Percentiles rank a stretch among this genome's conserved stretches.
These are phyloP conservation scores for Eucalyptus albens DNA, from an alignment of 345 rosid species.

Conservation along the genomic window DNA sequence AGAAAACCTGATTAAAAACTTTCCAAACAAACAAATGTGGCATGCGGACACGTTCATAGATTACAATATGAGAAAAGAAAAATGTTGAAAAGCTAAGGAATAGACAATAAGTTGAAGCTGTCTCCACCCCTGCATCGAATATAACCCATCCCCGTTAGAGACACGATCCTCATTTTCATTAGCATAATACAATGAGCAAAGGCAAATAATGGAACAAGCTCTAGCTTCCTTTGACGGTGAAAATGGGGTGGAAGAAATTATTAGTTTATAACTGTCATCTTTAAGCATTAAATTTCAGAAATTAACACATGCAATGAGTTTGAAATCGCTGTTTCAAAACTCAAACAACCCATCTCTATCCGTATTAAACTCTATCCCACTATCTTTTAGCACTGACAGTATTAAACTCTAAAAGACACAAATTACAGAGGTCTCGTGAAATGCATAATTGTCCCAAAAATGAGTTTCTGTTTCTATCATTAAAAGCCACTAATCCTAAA, in stretches of 20 bases:
- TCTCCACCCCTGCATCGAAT: not conserved
- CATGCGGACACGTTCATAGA: not conserved
- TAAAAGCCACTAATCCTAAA: not conserved
- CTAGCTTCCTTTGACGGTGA: not conserved
- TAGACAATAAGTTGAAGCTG: not conserved
- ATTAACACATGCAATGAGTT: not conserved
- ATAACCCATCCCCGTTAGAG: not conserved
- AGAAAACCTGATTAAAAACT: not conserved
- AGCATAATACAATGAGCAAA: not conserved
- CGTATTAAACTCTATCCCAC: not conserved
- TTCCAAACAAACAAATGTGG: not conserved
- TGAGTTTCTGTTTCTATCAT: not conserved
- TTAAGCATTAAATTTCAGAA: not conserved
- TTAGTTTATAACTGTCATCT: not conserved
- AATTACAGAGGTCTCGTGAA: not conserved
- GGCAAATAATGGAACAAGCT: not conserved
- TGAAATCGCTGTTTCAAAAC: not conserved
- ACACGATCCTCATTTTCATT: not conserved
- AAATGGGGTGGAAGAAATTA: not conserved
- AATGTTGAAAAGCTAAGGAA: not conserved
- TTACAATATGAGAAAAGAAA: not conserved
- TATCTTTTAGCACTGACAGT: not conserved
- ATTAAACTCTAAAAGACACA: not conserved
- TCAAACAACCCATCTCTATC: not conserved
- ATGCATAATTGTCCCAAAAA: not conserved